Conservation (phyloP, 2,329 filamentous ascomycete genomes). For the Drechslera avenae region DNA sequence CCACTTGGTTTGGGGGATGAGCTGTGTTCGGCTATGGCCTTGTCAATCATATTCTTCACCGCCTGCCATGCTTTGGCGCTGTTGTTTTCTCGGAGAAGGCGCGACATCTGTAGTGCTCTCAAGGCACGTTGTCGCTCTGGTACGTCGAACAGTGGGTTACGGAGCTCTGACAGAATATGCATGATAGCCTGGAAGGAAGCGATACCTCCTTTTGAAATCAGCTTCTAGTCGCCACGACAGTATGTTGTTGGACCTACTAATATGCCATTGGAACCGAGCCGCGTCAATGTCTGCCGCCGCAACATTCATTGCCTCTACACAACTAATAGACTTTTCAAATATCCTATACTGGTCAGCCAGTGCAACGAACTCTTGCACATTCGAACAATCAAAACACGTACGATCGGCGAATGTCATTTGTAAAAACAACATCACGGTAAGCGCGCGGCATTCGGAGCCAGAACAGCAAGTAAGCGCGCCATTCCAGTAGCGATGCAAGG, state of each 20-base stretch:
- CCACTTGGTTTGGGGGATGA: conserved; percentile 22
- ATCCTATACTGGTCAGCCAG: conserved; percentile 30
- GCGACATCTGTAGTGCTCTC: conserved; percentile 40
- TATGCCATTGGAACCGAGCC: conserved; percentile 48
- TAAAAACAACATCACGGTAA: conserved; percentile 46
- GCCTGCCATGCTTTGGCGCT: conserved; percentile 45
- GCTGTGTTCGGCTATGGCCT: conserved; percentile 36
- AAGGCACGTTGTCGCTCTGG: conserved; percentile 45
- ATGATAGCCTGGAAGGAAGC: conserved; percentile 47
- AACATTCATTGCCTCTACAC: conserved; percentile 45
- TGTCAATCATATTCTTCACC: conserved; percentile 48
- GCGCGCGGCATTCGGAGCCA: conserved; percentile 48
- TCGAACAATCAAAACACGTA: conserved; percentile 21
- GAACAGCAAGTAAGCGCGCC: conserved; percentile 47
- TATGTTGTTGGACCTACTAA: conserved; percentile 26
- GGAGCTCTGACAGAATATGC: conserved; percentile 48
- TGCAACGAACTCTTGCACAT: background rate
- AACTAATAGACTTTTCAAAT: conserved; percentile 48
- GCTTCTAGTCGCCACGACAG: background rate
- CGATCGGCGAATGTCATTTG: conserved; percentile 43
- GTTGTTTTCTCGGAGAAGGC: conserved; percentile 41
- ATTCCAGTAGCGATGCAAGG: conserved; percentile 42
- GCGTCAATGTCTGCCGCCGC: conserved; percentile 43
- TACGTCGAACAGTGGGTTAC: conserved; percentile 43
- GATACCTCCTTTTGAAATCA: conserved; percentile 33